These are phyloP conservation scores for Ajuga chamaepitys DNA, from an alignment of 257 asterid species.

Conservation along the genomic window DNA sequence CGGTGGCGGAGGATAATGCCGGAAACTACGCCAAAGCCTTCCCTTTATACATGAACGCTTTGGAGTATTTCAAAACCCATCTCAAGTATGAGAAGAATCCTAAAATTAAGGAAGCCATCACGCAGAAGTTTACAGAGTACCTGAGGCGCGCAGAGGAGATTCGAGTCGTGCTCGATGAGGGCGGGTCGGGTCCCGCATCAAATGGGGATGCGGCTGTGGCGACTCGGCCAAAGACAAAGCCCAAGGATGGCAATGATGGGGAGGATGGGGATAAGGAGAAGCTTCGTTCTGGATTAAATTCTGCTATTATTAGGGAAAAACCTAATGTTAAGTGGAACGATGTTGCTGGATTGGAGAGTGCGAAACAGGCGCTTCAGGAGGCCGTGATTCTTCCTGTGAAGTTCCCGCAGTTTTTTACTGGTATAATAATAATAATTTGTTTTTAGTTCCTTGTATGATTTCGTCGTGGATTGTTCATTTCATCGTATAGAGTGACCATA, in stretches of 20 bases:
- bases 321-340: conserved; percentile 98
- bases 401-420: conserved; percentile 96
- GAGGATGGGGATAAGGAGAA: conserved; percentile 90
- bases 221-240: conserved; percentile 71
- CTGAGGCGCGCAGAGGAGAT: conserved; percentile 99
- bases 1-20: conserved; percentile 86
- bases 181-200: conserved; percentile 66
- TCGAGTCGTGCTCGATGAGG: conserved; percentile 81
- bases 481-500: neutral
- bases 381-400: conserved; percentile 97
- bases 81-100: conserved; percentile 96
- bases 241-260: conserved; percentile 84
- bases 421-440: conserved; percentile 29
- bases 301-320: conserved; percentile 90
- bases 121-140: conserved; percentile 90
- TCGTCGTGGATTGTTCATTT: neutral
- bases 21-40: conserved; percentile 95
- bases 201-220: conserved; percentile 94
- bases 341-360: conserved; percentile 98
- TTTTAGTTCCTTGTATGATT: neutral
- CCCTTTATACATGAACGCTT: conserved; percentile 87
- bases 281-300: conserved; percentile 79
- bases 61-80: conserved; percentile 92
- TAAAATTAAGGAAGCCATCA: conserved; percentile 88
- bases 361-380: conserved; percentile 95